phyloP scores from a whole-genome alignment of 1,284 basidiomycete species.

The Omphalotus olearius region DNA sequence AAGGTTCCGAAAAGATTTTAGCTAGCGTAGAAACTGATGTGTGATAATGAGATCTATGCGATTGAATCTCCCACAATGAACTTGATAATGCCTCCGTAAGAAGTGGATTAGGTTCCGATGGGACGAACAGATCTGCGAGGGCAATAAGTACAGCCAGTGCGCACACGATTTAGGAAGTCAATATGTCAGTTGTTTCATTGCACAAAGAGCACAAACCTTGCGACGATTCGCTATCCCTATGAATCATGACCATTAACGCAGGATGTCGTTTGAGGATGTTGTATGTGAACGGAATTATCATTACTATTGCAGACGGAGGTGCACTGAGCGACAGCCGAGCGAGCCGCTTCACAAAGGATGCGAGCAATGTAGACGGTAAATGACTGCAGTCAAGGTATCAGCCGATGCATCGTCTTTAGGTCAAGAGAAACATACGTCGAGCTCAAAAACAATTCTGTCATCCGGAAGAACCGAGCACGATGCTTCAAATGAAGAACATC shows the following conservation, averaged over 20 bases:
- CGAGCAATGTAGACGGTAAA: conserved; percentile 84
- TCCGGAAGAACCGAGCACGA: conserved; percentile 91
- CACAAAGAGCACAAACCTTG: conserved; percentile 2
- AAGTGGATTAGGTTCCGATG: conserved; percentile 69
- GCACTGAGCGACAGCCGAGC: conserved; percentile 81
- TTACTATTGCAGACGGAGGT: conserved; percentile 87
- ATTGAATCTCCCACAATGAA: conserved; percentile 89
- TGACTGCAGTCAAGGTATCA: conserved; percentile 48
- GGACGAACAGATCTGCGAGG: conserved; percentile 68
- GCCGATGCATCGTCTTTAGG: not conserved
- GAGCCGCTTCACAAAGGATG: conserved; percentile 92
- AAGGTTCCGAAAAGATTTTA: conserved; percentile 86
- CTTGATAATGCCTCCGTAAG: conserved; percentile 79
- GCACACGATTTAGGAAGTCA: not conserved
- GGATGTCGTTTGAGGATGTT: conserved; percentile 94
- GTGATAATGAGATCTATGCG: conserved; percentile 84
- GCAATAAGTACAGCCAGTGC: not conserved
- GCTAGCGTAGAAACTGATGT: conserved; percentile 79
- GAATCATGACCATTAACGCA: conserved; percentile 90
- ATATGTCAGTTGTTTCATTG: not conserved
- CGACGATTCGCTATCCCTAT: conserved; percentile 44
- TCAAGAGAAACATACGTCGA: conserved; percentile 64
- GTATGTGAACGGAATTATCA: conserved; percentile 91
- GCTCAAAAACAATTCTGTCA: conserved; percentile 86
- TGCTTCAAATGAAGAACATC: conserved; percentile 91